Percentiles rank a stretch among this genome's conserved stretches.
phyloP scores from a whole-genome alignment of 2,329 filamentous ascomycete species.

The Alternaria sp. region DNA sequence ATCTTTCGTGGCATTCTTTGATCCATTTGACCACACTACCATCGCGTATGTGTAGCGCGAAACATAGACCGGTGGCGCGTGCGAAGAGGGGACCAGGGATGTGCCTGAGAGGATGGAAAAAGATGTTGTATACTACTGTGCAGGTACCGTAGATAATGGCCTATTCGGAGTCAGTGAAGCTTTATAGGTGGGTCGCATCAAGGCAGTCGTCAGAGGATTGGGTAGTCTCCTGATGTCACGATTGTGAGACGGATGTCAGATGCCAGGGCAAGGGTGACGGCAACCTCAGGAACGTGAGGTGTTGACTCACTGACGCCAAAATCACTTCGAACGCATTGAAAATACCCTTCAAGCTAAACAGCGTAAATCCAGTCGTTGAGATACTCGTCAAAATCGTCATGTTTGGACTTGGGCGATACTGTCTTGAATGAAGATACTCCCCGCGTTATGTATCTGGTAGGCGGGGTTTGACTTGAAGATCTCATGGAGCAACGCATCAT shows the following conservation, averaged over 20 bases:
- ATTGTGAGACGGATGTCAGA: not conserved
- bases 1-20: slow-evolving; percentile 46
- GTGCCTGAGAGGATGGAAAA: slow-evolving; percentile 52
- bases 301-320: not conserved
- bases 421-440: not conserved
- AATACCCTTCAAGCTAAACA: not conserved
- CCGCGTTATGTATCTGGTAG: not conserved
- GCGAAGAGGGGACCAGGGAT: slow-evolving; percentile 52
- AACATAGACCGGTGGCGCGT: slow-evolving; percentile 42
- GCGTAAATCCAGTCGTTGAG: not conserved
- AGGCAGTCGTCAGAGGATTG: not conserved
- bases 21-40: slow-evolving; percentile 37
- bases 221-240: not conserved
- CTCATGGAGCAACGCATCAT: not conserved
- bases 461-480: not conserved
- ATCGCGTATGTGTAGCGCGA: slow-evolving; percentile 30
- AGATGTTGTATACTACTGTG: slow-evolving; percentile 46
- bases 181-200: not conserved
- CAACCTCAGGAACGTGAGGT: not conserved
- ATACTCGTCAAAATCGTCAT: not conserved
- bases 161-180: slow-evolving; percentile 10
- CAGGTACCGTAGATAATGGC: slow-evolving; percentile 17
- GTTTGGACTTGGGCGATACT: not conserved
- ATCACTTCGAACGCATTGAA: not conserved
- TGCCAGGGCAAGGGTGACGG: not conserved